Conservation (phyloP, 768 basidiomycete genomes). For the Gautieria morchelliformis region DNA sequence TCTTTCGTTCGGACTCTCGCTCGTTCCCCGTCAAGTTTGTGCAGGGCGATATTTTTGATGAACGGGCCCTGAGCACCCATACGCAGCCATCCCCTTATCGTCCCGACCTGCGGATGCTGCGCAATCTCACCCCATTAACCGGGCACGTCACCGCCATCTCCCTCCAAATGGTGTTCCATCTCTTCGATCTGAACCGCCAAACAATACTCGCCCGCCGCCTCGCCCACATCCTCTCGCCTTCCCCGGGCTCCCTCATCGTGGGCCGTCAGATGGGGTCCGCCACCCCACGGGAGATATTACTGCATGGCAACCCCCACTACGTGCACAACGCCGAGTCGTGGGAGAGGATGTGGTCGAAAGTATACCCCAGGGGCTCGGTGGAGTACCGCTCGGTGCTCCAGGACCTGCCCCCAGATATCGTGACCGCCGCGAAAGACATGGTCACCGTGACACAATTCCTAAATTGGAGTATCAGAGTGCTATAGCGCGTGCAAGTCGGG, state of each 20-base stretch:
- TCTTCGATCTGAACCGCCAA: constrained; percentile 21
- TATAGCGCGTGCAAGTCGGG: background rate
- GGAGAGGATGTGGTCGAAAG: constrained; percentile 5
- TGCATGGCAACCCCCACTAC: background rate
- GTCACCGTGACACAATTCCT: constrained; percentile 2
- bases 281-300: background rate
- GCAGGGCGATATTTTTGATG: constrained; percentile 44
- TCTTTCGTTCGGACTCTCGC: constrained; percentile 43
- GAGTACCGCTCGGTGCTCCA: background rate
- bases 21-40: constrained; percentile 48
- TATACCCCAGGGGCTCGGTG: constrained; percentile 4
- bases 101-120: constrained; percentile 20
- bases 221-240: constrained; percentile 19
- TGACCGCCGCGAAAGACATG: background rate
- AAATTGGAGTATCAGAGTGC: background rate
- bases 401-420: background rate
- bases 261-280: constrained; percentile 17
- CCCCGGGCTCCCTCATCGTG: constrained; percentile 22
- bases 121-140: constrained; percentile 34
- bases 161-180: constrained; percentile 38
- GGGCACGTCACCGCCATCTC: constrained; percentile 41
- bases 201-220: constrained; percentile 17
- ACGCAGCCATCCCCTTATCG: constrained; percentile 9
- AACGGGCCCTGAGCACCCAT: constrained; percentile 10
- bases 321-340: background rate